Percentiles rank a stretch among this genome's conserved stretches.
Evolutionary conservation across 805 yeast genomes (phyloP).

Genomic region (Naumovozyma dairenensis): DNA sequence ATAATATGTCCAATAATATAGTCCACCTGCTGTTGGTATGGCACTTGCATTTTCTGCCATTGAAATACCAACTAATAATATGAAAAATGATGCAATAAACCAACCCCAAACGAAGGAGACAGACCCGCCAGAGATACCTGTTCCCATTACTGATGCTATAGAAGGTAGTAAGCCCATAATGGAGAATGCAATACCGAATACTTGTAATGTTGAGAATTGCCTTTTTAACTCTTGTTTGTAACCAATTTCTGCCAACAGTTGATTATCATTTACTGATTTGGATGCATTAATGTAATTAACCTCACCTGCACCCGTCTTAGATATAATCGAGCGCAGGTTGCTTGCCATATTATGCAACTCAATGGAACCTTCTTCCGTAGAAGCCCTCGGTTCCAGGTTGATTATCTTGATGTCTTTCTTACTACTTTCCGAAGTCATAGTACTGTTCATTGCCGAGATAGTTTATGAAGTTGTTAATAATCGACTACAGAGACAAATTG

Average conservation of each 20-base stretch:
- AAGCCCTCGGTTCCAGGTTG: not conserved
- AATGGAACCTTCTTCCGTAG: not conserved
- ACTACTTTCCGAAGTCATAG: too few relatives aligned
- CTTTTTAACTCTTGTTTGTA: conserved; percentile 61
- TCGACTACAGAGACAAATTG: too few relatives aligned
- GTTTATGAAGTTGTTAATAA: too few relatives aligned
- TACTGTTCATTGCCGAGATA: too few relatives aligned
- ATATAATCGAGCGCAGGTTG: conserved; percentile 10
- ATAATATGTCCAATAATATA: conserved; percentile 59
- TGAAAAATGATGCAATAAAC: conserved; percentile 44
- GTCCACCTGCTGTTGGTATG: conserved; percentile 68
- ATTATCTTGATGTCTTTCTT: not conserved
- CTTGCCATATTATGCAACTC: not conserved
- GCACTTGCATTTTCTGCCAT: conserved; percentile 62
- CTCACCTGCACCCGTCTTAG: conserved; percentile 19
- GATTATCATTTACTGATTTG: conserved; percentile 13
- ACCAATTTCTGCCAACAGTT: conserved; percentile 38
- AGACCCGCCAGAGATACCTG: conserved; percentile 54
- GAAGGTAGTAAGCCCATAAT: conserved; percentile 66
- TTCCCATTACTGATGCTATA: conserved; percentile 44
- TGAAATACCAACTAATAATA: conserved; percentile 47
- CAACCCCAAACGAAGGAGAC: conserved; percentile 62
- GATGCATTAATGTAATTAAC: conserved; percentile 20
- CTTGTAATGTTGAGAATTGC: conserved; percentile 50
- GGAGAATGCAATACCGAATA: conserved; percentile 61